Evolutionary conservation across 257 asterid species (phyloP).

Genomic region (Hygrophila difformis): DNA sequence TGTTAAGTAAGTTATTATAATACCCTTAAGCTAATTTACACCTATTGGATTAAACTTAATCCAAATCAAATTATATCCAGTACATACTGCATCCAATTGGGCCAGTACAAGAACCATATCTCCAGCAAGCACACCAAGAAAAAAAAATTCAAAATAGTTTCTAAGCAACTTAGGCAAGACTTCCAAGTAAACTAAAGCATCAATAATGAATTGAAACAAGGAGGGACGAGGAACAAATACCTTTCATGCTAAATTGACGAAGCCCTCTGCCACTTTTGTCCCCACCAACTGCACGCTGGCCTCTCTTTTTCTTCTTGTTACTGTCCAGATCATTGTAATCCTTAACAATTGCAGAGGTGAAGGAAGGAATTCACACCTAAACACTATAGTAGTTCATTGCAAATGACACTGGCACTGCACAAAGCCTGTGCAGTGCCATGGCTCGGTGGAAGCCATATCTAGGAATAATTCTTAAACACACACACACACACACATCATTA

Average conservation of each 20-base stretch:
- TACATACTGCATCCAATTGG: no score
- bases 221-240: slow-evolving; percentile 21
- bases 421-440: no score
- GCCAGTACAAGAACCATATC: no score
- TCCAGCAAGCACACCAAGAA: no score
- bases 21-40: no score
- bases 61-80: no score
- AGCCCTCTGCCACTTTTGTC: slow-evolving; percentile 98
- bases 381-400: no score
- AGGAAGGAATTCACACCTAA: neutral
- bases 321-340: slow-evolving; percentile 24
- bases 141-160: neutral
- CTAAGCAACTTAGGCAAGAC: neutral
- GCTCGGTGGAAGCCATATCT: no score
- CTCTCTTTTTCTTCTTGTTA: slow-evolving; percentile 88
- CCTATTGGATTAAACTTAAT: no score
- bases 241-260: slow-evolving; percentile 99
- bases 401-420: no score
- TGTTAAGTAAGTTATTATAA: no score
- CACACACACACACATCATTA: neutral
- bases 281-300: slow-evolving; percentile 84
- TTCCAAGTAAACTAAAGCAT: neutral
- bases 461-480: no score
- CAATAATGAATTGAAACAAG: neutral
- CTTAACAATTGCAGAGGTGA: slow-evolving; percentile 9